phyloP scores from a whole-genome alignment of 2,329 filamentous ascomycete genomes.

The Celoporthe dispersa region DNA sequence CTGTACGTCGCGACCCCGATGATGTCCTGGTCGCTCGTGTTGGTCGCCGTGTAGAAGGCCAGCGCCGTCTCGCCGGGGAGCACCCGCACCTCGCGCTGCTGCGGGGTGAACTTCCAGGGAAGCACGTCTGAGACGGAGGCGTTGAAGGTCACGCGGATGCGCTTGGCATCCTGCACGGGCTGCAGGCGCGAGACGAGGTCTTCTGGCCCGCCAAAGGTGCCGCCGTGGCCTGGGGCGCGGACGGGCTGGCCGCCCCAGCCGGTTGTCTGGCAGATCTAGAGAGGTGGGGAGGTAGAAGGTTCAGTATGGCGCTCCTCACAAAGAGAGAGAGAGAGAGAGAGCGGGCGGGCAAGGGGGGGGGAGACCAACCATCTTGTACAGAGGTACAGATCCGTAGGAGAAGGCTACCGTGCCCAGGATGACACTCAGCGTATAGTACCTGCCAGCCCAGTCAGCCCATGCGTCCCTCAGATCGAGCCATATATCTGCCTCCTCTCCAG shows the following conservation, averaged over 20 bases:
- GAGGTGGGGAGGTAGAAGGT: conserved; percentile 10
- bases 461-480: not conserved
- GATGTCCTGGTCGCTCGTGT: conserved; percentile 87
- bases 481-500: too few species aligned
- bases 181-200: conserved; percentile 78
- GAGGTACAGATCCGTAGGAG: conserved; percentile 80
- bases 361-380: conserved; percentile 80
- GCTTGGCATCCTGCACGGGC: conserved; percentile 79
- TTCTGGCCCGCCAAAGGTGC: conserved; percentile 48
- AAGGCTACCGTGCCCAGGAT: conserved; percentile 80
- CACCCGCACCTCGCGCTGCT: conserved; percentile 95
- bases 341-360: not conserved
- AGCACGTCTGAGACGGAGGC: conserved; percentile 93
- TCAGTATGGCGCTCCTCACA: not conserved
- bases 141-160: conserved; percentile 94
- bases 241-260: conserved; percentile 94
- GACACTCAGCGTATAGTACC: conserved; percentile 76
- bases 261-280: conserved; percentile 78
- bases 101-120: conserved; percentile 95
- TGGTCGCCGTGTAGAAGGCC: conserved; percentile 97
- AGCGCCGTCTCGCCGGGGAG: conserved; percentile 95
- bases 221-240: conserved; percentile 72
- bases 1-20: conserved; percentile 98
- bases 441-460: conserved; percentile 40
- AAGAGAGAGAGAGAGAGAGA: not conserved